Evolutionary conservation across 176 grass and related monocot genomes (phyloP), one percentile per base, ranked within the genome.

Genomic region (Oryza punctata): DNA sequence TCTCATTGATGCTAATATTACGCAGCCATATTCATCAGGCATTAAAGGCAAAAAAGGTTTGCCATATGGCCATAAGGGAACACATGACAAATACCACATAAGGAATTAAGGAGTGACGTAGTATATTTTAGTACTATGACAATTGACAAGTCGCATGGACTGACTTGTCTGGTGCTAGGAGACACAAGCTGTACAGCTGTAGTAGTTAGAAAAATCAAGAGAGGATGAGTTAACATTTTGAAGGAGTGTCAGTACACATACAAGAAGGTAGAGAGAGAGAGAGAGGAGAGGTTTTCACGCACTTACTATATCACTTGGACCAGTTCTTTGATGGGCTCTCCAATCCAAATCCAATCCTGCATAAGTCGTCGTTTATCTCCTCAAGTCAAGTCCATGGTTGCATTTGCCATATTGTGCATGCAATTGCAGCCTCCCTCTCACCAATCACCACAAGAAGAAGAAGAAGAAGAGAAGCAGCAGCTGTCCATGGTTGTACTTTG

Each of bases 301-400:
- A 21, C 75, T 60, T 45, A 67, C 35, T 33, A 59, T 27, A 25
- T 86, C 83, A 45, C 10, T 86, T 74, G 77, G 84, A 86, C 72
- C 44, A 4, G 67, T 77, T 85, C 79, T 64, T 89, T 65, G 32
- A 65, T 69, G 59, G 16, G 7, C 47, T 69, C 76, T 4, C 40
- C 40, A 41, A 37, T 37, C 35, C 35, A 37, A 37, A 41, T 13
- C 3, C 41, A 43, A 72, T 70, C 26, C 49, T 0, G 30, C 78
- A 13, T 43, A 57, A 63, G 87, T 76, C 50, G 18, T 47, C 23
- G 76, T 57, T 25, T 12, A 47, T 38, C 6, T 25, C 7, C 12
- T 37, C 0, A 27, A 57, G 78, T 89, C 88, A 77, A 89, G 88
- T 90, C 88, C 83, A 67, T 60, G 43, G 79, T 87, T 67, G 84